Base-by-base conservation (phyloP, 768 basidiomycete species). In the Russula sp. region DNA sequence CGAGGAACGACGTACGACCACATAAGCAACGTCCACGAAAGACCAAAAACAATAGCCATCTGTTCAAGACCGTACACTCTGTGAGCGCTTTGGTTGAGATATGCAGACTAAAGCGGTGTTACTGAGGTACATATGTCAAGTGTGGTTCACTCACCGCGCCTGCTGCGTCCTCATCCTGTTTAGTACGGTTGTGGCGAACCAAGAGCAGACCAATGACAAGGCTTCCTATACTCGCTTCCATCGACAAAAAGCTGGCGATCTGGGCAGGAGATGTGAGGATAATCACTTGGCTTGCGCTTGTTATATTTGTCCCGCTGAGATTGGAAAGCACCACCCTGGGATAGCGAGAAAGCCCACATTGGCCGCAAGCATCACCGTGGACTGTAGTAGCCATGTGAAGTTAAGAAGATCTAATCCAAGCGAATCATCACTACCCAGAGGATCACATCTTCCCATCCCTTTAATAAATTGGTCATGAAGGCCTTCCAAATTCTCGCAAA, bases 171-270 rank as follows among this genome's bases (percentile, higher is more conserved):
- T 22, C 22, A 22, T 22, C 22, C 22, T 73, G 63, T 75, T 77
- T 62, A 10, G 73, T 73, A 34, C 76, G 72, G 62, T 76, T 75
- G 57, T 80, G 76, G 18, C 81, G 75, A 40, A 80, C 70, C 6
- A 83, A 74, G 14, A 82, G 69, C 31, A 84, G 71, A 0, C 79
- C 77, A 16, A 80, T 66, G 11, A 82, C 73, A 59, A 81, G 79
- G 56, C 77, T 76, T 6, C 81, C 82, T 14, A 81, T 72, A 59
- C 79, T 83, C 1, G 76, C 69, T 1, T 78, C 66, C 39, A 79
- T 75, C 0, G 83, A 84, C 10, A 80, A 53, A 55, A 80, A 82
- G 69, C 81, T 81, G 4, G 77, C 72, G 7, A 83, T 77, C 68
- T 83, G 81, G 0, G 78, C 76, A 0, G 79, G 67, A 8, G 79